Evolutionary conservation across 345 rosid species (phyloP).

Genomic region (Ceriops tagal): DNA sequence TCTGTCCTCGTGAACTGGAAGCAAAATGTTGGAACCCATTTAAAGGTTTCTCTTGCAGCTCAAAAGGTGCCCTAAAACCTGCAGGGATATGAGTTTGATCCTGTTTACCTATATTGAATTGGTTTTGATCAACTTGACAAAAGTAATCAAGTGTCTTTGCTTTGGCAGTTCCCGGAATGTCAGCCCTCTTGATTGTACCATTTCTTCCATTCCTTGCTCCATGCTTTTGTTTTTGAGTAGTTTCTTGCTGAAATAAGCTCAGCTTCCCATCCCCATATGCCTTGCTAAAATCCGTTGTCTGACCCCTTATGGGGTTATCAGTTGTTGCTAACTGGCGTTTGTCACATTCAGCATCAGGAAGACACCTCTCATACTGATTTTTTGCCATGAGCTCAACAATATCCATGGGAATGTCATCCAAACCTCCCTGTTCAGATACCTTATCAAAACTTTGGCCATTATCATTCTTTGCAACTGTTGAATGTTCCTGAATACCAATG

Average conservation of each 20-base stretch:
- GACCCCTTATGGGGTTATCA: conserved; percentile 26
- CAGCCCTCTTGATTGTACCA: conserved; percentile 30
- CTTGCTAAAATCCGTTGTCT: conserved; percentile 42
- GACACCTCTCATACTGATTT: conserved; percentile 82
- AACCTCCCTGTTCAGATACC: conserved; percentile 45
- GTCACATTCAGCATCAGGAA: conserved; percentile 56
- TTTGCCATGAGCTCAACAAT: conserved; percentile 93
- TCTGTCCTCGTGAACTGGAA: conserved; percentile 33
- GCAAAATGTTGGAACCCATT: conserved; percentile 40
- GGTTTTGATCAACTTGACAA: conserved; percentile 35
- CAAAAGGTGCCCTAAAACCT: conserved; percentile 36
- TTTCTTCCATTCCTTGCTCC: conserved; percentile 39
- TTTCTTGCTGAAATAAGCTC: conserved; percentile 40
- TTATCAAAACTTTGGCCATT: conserved; percentile 38
- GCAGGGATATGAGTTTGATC: conserved; percentile 40
- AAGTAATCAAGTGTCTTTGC: conserved; percentile 41
- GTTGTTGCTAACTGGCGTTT: conserved; percentile 37
- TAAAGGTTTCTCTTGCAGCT: conserved; percentile 40
- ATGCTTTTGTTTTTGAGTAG: conserved; percentile 36
- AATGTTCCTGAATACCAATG: conserved; percentile 34
- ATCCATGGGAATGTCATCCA: conserved; percentile 91
- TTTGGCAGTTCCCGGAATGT: conserved; percentile 27
- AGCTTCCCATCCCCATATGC: conserved; percentile 35
- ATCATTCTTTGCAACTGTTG: conserved; percentile 29
- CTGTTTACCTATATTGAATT: conserved; percentile 25